phyloP scores from a whole-genome alignment of 352 stramenopile genomes.

The Phytophthora crassamura region DNA sequence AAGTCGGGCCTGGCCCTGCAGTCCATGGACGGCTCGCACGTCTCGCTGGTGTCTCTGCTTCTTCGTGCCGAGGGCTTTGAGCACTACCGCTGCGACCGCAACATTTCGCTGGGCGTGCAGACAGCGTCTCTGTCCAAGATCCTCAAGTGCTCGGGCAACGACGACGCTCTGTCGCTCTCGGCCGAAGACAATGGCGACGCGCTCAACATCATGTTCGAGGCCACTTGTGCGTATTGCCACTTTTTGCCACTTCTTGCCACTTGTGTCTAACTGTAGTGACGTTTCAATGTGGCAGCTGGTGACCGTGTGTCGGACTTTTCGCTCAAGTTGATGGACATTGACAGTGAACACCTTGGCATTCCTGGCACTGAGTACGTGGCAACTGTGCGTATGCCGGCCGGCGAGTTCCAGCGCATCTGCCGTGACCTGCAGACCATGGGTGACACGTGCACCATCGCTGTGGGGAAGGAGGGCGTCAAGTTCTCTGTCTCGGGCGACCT shows the following conservation, averaged over 20 bases:
- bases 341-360: constrained; percentile 98
- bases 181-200: constrained; percentile 97
- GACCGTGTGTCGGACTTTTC: constrained; percentile 97
- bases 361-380: constrained; percentile 99
- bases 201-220: constrained; percentile 99
- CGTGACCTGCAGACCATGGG: constrained; percentile 98
- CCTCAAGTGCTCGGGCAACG: constrained; percentile 99
- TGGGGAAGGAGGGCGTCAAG: constrained; percentile 98
- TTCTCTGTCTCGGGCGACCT: constrained; percentile 98
- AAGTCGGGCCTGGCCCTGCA: constrained; percentile 94
- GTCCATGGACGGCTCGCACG: constrained; percentile 99
- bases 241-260: constrained; percentile 4
- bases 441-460: constrained; percentile 97
- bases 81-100: constrained; percentile 98
- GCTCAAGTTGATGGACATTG: constrained; percentile 99
- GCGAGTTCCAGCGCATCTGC: constrained; percentile 99
- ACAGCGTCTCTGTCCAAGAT: constrained; percentile 99
- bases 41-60: constrained; percentile 97
- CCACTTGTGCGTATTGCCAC: constrained; percentile 69
- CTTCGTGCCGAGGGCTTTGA: constrained; percentile 96
- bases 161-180: constrained; percentile 98
- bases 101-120: constrained; percentile 98
- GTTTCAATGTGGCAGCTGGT: constrained; percentile 53
- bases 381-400: constrained; percentile 93
- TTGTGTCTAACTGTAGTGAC: constrained; percentile 6